These are phyloP conservation scores for Pulveroboletus sp. DNA, from an alignment of 768 basidiomycete species.

Conservation along the genomic window DNA sequence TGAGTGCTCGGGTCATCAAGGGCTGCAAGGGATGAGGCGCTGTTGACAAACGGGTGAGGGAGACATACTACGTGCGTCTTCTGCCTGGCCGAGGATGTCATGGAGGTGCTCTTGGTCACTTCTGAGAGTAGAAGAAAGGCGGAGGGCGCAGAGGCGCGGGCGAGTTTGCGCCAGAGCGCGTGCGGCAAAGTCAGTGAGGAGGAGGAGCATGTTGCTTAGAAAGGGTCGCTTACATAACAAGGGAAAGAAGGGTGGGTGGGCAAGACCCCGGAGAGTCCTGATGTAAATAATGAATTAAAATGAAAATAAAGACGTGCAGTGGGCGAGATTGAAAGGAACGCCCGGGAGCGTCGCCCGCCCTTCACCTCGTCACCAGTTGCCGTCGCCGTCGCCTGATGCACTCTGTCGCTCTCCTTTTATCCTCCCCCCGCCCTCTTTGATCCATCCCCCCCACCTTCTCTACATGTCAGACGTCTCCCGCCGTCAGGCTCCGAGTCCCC, in stretches of 20 bases:
- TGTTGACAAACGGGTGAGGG: no score
- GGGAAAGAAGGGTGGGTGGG: neutral
- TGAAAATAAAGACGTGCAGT: neutral
- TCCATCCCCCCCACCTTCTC: neutral
- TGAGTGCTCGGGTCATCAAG: neutral
- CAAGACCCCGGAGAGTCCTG: constrained; percentile 19
- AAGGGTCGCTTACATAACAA: constrained; percentile 9
- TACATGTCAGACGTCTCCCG: constrained; percentile 37
- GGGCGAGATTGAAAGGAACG: constrained; percentile 4
- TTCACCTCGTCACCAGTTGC: constrained; percentile 18
- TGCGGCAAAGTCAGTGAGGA: constrained; percentile 4
- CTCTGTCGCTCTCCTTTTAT: constrained; percentile 7
- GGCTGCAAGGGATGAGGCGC: constrained; percentile 7
- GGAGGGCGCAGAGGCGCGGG: neutral
- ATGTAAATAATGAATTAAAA: neutral
- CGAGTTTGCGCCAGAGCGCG: constrained; percentile 14
- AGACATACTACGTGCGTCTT: constrained; percentile 13
- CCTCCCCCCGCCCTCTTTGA: constrained; percentile 11
- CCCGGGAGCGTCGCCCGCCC: constrained; percentile 3
- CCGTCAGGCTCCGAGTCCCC: constrained; percentile 64
- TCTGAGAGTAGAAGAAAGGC: constrained; percentile 17
- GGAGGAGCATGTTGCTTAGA: constrained; percentile 9
- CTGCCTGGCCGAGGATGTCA: constrained; percentile 25
- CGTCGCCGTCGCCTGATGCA: constrained; percentile 20
- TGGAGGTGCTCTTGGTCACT: constrained; percentile 21